Conservation (phyloP, 1,139 yeast genomes). For the Saccharomycopsis hybrid region DNA sequence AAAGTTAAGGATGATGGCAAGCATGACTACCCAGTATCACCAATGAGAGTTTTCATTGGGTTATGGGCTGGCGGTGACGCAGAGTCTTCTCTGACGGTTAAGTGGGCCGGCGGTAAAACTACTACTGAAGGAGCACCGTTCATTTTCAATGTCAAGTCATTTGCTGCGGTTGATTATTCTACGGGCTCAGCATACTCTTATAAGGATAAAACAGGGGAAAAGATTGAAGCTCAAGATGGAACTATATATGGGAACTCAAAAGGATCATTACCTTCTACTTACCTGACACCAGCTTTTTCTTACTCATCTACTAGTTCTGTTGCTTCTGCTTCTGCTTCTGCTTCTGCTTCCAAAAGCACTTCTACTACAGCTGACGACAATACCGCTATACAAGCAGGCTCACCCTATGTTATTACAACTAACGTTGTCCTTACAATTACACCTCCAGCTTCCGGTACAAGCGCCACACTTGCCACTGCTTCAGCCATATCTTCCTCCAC, state of each 20-base stretch:
- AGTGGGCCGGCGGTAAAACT: constrained; percentile 61
- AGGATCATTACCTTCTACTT: no score
- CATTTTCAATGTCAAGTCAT: constrained; percentile 44
- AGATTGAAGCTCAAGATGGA: constrained; percentile 48
- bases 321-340: no score
- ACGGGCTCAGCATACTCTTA: constrained; percentile 54
- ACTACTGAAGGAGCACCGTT: constrained; percentile 50
- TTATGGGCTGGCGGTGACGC: constrained; percentile 62
- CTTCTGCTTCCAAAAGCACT: no score
- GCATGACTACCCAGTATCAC: constrained; percentile 54
- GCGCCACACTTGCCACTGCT: background rate
- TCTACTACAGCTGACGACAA: no score
- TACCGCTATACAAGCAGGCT: no score
- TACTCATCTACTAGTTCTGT: no score
- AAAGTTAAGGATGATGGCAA: constrained; percentile 32
- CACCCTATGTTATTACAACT: no score
- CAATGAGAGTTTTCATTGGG: constrained; percentile 51
- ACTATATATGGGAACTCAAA: constrained; percentile 29
- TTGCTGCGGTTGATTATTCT: constrained; percentile 59
- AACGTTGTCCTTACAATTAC: no score
- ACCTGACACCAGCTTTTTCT: no score
- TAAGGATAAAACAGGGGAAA: constrained; percentile 45
- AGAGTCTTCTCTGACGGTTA: constrained; percentile 42
- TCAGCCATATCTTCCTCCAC: background rate
- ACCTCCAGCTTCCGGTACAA: background rate